Base-by-base conservation (phyloP, 257 asterid genomes). In the Jaltomata sinuosa region DNA sequence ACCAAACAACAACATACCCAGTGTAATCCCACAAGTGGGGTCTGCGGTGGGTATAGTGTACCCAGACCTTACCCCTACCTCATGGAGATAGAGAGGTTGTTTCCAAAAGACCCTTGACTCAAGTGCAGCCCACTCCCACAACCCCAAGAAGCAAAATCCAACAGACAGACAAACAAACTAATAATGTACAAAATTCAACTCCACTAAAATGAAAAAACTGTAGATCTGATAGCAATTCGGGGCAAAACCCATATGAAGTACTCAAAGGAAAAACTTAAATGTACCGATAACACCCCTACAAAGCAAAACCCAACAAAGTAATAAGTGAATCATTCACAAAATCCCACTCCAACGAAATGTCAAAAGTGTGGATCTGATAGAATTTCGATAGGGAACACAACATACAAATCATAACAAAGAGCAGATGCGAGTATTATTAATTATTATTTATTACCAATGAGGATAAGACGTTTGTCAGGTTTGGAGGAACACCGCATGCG, bases 391-490 rank as follows among this genome's bases (percentile, higher is more conserved):
- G 40, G 27, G 47, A 47, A 76, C 7, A 21, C 40, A 36, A 62
- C 59, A 50, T 25, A 36, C 34, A 85, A 18, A 31, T 11, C 31
- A 15, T 31, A 64, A 64, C 22, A 64, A 50, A 31, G 6, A 16
- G 21, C 42, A 19, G 11, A 50, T 45, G 9, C 5, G 8, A 67
- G n/a, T 14, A 32, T 6, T 7, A 65, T 29, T 15, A 64, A n/a
- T 62, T 11, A 32, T 29, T 12, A 45, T 47, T 45, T n/a, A 25
- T 36, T 54, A 94, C 98, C 98, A 25, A 95, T 88, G 88, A 95
- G 97, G 85, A 95, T 95, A 87, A 95, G 94, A 89, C 98, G 97
- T 82, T 93, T 95, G 90, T 95, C 98, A 18, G 98, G 98, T 69
- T 93, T 93, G 88, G 74, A 55, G 68, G 95, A 88, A 79, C 98